These are phyloP conservation scores for Claviceps maximensis DNA, from an alignment of 2,329 filamentous ascomycete genomes.

Conservation along the genomic window DNA sequence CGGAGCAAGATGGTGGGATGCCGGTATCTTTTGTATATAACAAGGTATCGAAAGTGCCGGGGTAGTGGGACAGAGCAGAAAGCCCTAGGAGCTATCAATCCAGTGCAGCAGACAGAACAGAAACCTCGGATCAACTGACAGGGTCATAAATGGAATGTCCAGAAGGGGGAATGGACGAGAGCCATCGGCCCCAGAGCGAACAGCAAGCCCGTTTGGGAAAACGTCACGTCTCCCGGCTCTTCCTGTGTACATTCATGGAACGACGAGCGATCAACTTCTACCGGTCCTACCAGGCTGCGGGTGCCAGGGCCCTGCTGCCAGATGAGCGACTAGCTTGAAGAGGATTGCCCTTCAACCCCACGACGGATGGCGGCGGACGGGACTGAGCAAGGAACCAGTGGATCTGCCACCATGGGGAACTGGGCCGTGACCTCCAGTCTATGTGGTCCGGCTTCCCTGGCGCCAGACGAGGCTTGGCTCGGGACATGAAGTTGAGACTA, in stretches of 20 bases:
- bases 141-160: constrained; percentile 24
- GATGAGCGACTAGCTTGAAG: not conserved
- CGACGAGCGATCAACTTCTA: not conserved
- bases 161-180: constrained; percentile 27
- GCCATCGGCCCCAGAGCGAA: constrained; percentile 12
- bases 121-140: constrained; percentile 17
- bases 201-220: constrained; percentile 5
- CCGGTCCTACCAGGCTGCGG: not conserved
- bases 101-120: constrained; percentile 6
- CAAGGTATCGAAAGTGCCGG: constrained; percentile 11
- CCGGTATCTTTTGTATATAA: constrained; percentile 18
- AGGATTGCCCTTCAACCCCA: constrained; percentile 2
- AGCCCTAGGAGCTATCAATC: constrained; percentile 6
- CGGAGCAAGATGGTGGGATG: constrained; percentile 5
- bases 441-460: no score
- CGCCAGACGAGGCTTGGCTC: not conserved
- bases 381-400: constrained; percentile 7
- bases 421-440: constrained; percentile 5
- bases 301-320: not conserved
- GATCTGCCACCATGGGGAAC: constrained; percentile 4
- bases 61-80: constrained; percentile 10
- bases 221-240: constrained; percentile 2
- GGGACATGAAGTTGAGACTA: not conserved
- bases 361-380: constrained; percentile 4
- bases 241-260: not conserved